A percentile compares a stretch with the other conserved stretches of the same genome.
phyloP scores from a whole-genome alignment of 495 filamentous ascomycete species.

The Bombardia bombarda region DNA sequence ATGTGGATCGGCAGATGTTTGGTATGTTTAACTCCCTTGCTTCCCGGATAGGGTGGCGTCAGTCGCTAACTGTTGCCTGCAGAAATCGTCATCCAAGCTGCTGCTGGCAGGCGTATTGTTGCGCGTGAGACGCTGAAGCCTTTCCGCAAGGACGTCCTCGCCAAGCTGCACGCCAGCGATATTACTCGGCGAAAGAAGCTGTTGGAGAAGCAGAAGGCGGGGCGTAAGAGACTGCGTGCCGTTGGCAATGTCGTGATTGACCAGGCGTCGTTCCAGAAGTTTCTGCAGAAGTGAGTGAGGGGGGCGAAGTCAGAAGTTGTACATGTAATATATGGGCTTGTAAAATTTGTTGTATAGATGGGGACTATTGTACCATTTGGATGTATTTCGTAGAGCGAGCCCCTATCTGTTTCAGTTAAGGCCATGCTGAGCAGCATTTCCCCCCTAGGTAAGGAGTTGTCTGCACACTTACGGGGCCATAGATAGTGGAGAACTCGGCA shows the following conservation, averaged over 20 bases:
- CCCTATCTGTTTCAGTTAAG: too few species aligned
- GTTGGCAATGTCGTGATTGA: constrained; percentile 84
- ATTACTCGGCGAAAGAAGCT: constrained; percentile 75
- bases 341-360: too few species aligned
- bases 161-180: constrained; percentile 90
- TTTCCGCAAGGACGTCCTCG: constrained; percentile 88
- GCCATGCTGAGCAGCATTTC: too few species aligned
- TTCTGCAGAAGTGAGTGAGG: constrained; percentile 52
- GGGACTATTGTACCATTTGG: too few species aligned
- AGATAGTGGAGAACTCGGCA: constrained; percentile 32
- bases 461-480: too few species aligned
- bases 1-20: constrained; percentile 92
- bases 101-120: constrained; percentile 72
- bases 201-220: constrained; percentile 95
- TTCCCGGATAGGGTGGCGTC: neutral
- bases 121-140: constrained; percentile 95
- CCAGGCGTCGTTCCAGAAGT: constrained; percentile 86
- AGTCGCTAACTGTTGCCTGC: neutral
- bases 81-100: constrained; percentile 92
- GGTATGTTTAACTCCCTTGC: constrained; percentile 7
- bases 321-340: too few species aligned
- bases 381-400: too few species aligned
- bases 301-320: too few species aligned
- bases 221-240: constrained; percentile 72
- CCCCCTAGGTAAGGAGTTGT: too few species aligned